Evolutionary conservation across 306 rosid genomes (phyloP), one percentile per base, ranked within the genome.

Genomic region (Adenanthera pavonina): DNA sequence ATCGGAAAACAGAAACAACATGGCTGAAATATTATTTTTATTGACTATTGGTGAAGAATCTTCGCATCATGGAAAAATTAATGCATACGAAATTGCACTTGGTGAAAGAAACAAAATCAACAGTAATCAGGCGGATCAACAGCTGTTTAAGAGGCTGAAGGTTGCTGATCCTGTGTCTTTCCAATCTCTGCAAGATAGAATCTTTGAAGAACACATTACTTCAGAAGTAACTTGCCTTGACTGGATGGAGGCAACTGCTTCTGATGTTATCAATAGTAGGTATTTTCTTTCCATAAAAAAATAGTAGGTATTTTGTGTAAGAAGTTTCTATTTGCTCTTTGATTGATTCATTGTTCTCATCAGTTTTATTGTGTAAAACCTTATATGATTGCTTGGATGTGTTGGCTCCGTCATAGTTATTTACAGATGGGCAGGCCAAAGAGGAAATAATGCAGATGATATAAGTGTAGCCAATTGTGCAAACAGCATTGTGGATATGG

Each of bases 211-310:
- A 72, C 83, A 64, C 13, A 33, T 80, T 67, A 80, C 60, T 84
- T 86, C 91, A 83, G 89, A 92, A 88, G 64, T 88, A 86, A 87
- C 94, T 83, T 88, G 86, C 74, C 89, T 95, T 82, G 89, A 89
- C 80, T 92, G 94, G 97, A 89, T 88, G 92, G 93, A 89, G 76
- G 85, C 85, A 79, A 48, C 89, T 84, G 88, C 89, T 72, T 91
- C 92, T 79, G 97, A 93, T 81, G 86, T 95, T 77, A 85, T 86
- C 46, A 84, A 87, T 79, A 90, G 99, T 95, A 92, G 57, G 98
- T 92, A 73, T 84, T 82, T 79, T 61, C 49, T 25, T 25, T 25
- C 30, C 30, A 25, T 25, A 25, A 25, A 25, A 25, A 25, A 84
- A 87, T 79, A 90, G 99, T 95, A 92, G 57, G 98, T 92, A 73